These are phyloP conservation scores for Yamadazyma kanchanaburiensis DNA, from an alignment of 1,139 yeast genomes.

Conservation along the genomic window DNA sequence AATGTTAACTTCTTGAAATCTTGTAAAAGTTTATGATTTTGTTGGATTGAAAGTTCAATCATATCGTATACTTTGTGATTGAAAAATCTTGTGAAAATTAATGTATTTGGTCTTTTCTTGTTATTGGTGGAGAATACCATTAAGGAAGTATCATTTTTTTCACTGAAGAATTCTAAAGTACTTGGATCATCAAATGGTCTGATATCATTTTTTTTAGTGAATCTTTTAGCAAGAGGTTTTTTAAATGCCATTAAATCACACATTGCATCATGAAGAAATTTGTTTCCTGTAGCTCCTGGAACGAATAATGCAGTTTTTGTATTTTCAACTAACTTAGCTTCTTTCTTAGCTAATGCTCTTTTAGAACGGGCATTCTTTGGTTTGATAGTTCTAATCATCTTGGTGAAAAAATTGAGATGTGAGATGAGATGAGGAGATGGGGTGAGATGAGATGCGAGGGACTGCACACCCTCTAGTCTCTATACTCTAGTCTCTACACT, in stretches of 20 bases:
- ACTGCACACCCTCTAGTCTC: too few species aligned
- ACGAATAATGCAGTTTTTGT: constrained; percentile 86
- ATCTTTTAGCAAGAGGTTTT: constrained; percentile 87
- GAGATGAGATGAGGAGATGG: constrained; percentile 7
- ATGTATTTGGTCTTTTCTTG: constrained; percentile 90
- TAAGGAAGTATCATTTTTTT: constrained; percentile 88
- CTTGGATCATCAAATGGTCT: constrained; percentile 93
- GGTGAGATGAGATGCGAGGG: constrained; percentile 2
- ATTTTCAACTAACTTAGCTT: constrained; percentile 86
- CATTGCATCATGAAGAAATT: constrained; percentile 83
- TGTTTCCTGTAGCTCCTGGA: constrained; percentile 82
- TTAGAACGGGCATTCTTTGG: constrained; percentile 97
- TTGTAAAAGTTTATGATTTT: constrained; percentile 63
- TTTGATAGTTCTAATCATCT: constrained; percentile 20
- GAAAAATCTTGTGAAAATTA: constrained; percentile 86
- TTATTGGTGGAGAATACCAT: constrained; percentile 79
- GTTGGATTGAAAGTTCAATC: constrained; percentile 81
- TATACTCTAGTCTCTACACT: too few species aligned
- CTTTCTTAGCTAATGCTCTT: constrained; percentile 87
- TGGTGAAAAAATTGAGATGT: constrained; percentile 3
- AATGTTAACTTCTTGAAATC: constrained; percentile 84
- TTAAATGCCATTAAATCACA: constrained; percentile 87
- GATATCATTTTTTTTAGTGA: constrained; percentile 81
- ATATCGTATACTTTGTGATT: constrained; percentile 88
- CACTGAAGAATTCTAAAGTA: constrained; percentile 84